Conservation (phyloP, 2,329 filamentous ascomycete species). For the Geoglossum cookeanum region DNA sequence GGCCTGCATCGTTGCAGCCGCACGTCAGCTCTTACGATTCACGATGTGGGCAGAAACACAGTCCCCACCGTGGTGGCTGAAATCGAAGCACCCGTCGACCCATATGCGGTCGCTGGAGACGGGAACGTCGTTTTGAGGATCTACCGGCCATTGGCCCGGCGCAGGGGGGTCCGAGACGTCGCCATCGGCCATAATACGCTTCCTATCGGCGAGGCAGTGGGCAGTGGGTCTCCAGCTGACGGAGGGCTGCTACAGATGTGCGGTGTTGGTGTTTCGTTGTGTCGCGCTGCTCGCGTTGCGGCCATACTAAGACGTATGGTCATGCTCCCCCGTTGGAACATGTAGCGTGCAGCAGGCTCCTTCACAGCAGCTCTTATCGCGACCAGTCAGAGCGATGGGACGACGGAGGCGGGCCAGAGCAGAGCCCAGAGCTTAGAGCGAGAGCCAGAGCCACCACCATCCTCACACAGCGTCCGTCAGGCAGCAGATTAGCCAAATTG, state of each 20-base stretch:
- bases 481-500: too few species aligned
- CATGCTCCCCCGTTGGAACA: too few species aligned
- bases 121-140: conserved; percentile 38
- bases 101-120: conserved; percentile 61
- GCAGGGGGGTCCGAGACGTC: conserved; percentile 24
- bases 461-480: too few species aligned
- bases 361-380: too few species aligned
- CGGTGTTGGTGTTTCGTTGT: background rate
- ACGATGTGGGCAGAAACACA: background rate
- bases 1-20: conserved; percentile 34
- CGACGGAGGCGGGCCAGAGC: too few species aligned
- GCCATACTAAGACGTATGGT: too few species aligned
- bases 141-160: conserved; percentile 42
- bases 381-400: too few species aligned
- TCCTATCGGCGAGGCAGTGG: background rate
- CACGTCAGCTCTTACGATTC: background rate
- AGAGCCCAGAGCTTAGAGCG: too few species aligned
- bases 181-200: background rate
- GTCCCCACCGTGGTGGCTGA: conserved; percentile 71
- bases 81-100: conserved; percentile 98
- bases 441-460: too few species aligned
- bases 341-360: too few species aligned
- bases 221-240: background rate
- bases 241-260: background rate
- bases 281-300: background rate